Evolutionary conservation across 179 eudicot species (phyloP), one percentile per base, ranked within the genome.

Genomic region (Actinidia chinensis): DNA sequence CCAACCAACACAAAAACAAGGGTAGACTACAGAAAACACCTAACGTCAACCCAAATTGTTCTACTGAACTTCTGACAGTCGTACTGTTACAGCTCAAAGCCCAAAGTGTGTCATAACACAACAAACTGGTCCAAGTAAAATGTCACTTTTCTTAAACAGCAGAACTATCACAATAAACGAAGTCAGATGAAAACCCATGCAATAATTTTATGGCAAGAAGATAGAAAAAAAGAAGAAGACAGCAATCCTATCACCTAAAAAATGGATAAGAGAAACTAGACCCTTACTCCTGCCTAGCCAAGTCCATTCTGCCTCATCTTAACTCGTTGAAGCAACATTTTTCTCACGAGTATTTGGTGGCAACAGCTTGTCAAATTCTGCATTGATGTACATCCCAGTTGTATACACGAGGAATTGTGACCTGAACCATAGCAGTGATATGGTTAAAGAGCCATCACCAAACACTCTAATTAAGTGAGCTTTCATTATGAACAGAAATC

Each of bases 361-460:
- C 18, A 33, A 81, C 58, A 59, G 83, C 80, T 82, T 90, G 89
- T 80, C 80, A 84, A 58, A 79, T 79, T 84, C 92, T 86, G 54
- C 97, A 93, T 80, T 91, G 95, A 86, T 95, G 97, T 50, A 95
- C 91, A 79, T 95, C 97, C 97, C 97, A 95, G 86, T 95, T 95
- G 82, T 91, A 95, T 15, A 95, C 89, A n/a, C 98, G 97, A 58
- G 98, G 97, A 75, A 87, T 89, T 55, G 94, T 93, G 33, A 91
- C 97, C 97, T 93, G 87, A 74, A n/a, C 9, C 54, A 48, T 61
- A 81, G 61, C 75, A 76, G 7, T 63, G 20, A 63, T n/a, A 40
- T 47, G 42, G 25, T n/a, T 51, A 43, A 72, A 68, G 43, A 61
- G 50, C 40, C 55, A 50, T 11, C 17, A 55, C 36, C 5, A 42